Percentiles rank a stretch among this genome's conserved stretches.
These are phyloP conservation scores for Pichia sp. DNA, from an alignment of 1,139 yeast species.

Conservation along the genomic window DNA sequence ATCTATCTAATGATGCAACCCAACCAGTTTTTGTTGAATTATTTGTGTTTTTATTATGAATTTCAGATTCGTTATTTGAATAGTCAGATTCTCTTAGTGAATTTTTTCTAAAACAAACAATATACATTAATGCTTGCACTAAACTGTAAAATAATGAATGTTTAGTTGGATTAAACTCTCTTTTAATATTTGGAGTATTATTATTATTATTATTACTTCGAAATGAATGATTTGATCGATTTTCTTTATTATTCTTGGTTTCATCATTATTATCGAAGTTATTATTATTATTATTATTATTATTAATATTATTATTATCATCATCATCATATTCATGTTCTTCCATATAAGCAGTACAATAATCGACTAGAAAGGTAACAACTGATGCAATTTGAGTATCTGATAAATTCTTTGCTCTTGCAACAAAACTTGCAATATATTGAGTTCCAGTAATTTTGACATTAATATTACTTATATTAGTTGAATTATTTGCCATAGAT, in stretches of 20 bases:
- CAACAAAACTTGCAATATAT: slow-evolving; percentile 84
- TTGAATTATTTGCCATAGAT: neutral
- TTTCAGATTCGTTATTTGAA: neutral
- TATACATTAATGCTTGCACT: slow-evolving; percentile 83
- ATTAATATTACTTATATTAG: slow-evolving; percentile 32
- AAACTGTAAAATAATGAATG: slow-evolving; percentile 72
- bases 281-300: too few species aligned
- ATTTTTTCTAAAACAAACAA: slow-evolving; percentile 81
- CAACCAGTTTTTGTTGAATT: slow-evolving; percentile 35
- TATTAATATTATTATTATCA: slow-evolving; percentile 62
- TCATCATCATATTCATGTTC: slow-evolving; percentile 68
- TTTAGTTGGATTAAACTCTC: slow-evolving; percentile 12
- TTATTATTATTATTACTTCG: neutral
- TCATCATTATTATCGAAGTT: slow-evolving; percentile 57
- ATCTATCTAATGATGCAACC: slow-evolving; percentile 80
- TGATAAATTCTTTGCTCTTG: slow-evolving; percentile 73
- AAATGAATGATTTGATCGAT: neutral
- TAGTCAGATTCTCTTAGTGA: slow-evolving; percentile 36
- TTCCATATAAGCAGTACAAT: slow-evolving; percentile 80
- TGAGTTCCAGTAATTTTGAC: slow-evolving; percentile 85
- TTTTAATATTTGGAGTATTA: neutral
- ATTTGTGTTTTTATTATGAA: neutral
- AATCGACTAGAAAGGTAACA: slow-evolving; percentile 68
- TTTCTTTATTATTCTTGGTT: slow-evolving; percentile 64
- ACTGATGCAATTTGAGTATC: slow-evolving; percentile 72